Percentiles rank a stretch among this genome's conserved stretches.
These are phyloP conservation scores for Blastomyces silverae DNA, from an alignment of 2,329 filamentous ascomycete genomes.

Conservation along the genomic window DNA sequence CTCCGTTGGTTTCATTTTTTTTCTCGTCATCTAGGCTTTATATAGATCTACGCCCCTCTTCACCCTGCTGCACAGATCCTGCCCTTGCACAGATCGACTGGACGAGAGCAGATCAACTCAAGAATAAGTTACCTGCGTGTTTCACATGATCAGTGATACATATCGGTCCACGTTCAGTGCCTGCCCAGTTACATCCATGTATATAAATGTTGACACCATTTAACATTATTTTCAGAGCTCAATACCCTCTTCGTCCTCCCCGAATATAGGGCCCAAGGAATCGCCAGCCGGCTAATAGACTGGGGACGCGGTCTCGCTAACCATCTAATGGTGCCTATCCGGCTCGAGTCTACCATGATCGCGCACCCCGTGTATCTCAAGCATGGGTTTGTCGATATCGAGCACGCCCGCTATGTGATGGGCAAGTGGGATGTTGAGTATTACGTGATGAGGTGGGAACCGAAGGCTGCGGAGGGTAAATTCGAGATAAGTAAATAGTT, in stretches of 20 bases:
- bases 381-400: conserved; percentile 17
- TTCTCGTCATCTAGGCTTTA: background rate
- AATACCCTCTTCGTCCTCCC: conserved; percentile 21
- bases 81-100: background rate
- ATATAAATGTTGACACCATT: background rate
- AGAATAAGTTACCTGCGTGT: background rate
- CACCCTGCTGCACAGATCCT: background rate
- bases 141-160: background rate
- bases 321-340: conserved; percentile 21
- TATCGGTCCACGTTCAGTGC: background rate
- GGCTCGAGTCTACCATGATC: conserved; percentile 17
- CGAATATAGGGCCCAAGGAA: conserved; percentile 19
- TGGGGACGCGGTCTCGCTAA: conserved; percentile 21
- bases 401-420: conserved; percentile 14
- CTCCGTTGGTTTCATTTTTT: background rate
- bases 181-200: background rate
- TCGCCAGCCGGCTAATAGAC: conserved; percentile 20
- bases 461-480: background rate
- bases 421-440: conserved; percentile 20
- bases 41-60: background rate
- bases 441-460: conserved; percentile 17
- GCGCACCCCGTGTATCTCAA: conserved; percentile 16
- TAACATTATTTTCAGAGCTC: conserved; percentile 16
- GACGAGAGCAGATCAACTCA: no score
- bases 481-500: background rate